These are phyloP conservation scores for Nepenthes gracilis DNA, from an alignment of 148 eudicot species.

Conservation along the genomic window DNA sequence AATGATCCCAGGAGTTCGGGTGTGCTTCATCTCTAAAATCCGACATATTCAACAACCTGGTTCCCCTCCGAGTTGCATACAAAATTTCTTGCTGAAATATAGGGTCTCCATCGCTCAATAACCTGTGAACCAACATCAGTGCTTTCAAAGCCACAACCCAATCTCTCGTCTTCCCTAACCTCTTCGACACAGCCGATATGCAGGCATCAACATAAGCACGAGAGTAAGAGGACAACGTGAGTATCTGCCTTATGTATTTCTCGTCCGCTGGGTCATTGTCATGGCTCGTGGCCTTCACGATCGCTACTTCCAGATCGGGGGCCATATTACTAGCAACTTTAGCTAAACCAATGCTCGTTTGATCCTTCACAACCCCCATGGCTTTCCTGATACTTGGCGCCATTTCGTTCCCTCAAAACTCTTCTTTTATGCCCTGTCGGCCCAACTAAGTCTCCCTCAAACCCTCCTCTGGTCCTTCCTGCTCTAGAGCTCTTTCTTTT, in stretches of 20 bases:
- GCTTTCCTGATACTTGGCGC: conserved; percentile 21
- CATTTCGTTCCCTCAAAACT: background rate
- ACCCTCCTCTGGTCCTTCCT: too few relatives aligned
- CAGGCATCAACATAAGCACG: conserved; percentile 25
- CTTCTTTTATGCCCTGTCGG: too few relatives aligned
- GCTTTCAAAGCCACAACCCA: conserved; percentile 55
- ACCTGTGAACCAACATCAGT: conserved; percentile 37
- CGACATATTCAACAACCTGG: conserved; percentile 39
- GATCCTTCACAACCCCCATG: conserved; percentile 35
- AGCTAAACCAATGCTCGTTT: conserved; percentile 46
- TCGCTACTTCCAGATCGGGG: conserved; percentile 38
- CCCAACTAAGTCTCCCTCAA: too few relatives aligned
- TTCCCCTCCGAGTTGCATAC: conserved; percentile 25
- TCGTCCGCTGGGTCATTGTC: conserved; percentile 27
- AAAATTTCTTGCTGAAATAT: conserved; percentile 26
- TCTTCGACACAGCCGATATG: conserved; percentile 19
- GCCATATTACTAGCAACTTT: conserved; percentile 33
- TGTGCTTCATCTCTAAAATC: conserved; percentile 44
- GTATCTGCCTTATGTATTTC: conserved; percentile 24
- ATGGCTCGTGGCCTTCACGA: conserved; percentile 51
- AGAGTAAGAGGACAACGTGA: conserved; percentile 17
- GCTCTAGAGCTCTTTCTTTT: too few relatives aligned
- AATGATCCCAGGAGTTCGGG: conserved; percentile 49
- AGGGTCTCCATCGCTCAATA: conserved; percentile 29
- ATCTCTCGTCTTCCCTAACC: conserved; percentile 35